These are phyloP conservation scores for Aquilaria malaccensis DNA, from an alignment of 345 rosid genomes.

Conservation along the genomic window DNA sequence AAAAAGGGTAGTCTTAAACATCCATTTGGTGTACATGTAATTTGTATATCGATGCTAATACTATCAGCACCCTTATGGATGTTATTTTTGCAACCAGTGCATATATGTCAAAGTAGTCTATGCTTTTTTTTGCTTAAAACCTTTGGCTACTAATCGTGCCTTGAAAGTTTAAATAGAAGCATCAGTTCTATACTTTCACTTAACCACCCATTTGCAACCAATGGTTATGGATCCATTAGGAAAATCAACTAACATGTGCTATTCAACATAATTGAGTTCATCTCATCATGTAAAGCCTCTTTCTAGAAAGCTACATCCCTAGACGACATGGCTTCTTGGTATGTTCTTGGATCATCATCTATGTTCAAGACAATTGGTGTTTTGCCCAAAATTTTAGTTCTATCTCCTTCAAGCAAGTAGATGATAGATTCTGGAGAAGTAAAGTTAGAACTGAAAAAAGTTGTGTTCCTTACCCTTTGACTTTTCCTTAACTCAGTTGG, in stretches of 20 bases:
- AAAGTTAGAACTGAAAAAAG: not conserved
- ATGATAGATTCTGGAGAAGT: not conserved
- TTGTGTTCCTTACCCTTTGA: not conserved
- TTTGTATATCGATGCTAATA: not conserved
- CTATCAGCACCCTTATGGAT: not conserved
- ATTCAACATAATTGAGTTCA: not conserved
- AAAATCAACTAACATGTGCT: not conserved
- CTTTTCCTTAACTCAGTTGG: not conserved
- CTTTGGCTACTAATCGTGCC: slow-evolving; percentile 4
- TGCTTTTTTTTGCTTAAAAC: slow-evolving; percentile 2
- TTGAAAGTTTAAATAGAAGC: slow-evolving; percentile 10
- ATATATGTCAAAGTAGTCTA: slow-evolving; percentile 10
- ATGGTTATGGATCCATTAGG: slow-evolving; percentile 5
- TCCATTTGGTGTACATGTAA: slow-evolving; percentile 12
- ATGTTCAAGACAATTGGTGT: not conserved
- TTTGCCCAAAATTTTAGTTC: not conserved
- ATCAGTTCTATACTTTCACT: slow-evolving; percentile 2
- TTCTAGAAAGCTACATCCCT: slow-evolving; percentile 2
- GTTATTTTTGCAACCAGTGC: not conserved
- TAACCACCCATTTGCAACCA: slow-evolving; percentile 10
- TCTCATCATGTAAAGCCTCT: slow-evolving; percentile 5
- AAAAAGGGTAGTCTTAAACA: slow-evolving; percentile 2
- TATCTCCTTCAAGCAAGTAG: slow-evolving; percentile 1
- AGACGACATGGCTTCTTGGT: not conserved
- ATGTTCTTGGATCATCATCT: slow-evolving; percentile 5